phyloP scores from a whole-genome alignment of 31 red algal species.

The Asparagopsis taxiformis region DNA sequence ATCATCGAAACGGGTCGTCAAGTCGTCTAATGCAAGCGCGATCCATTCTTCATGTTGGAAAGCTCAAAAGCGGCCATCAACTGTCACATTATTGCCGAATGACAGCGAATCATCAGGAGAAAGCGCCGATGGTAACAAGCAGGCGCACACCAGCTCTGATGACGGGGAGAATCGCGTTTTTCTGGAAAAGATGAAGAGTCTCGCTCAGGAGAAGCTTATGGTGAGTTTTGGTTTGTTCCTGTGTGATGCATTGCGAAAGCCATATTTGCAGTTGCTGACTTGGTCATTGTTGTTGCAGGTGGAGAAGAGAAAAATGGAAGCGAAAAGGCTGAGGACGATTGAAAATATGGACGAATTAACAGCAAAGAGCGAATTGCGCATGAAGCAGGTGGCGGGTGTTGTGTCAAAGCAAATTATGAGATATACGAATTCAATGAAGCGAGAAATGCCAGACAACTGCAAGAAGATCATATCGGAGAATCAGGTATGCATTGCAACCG shows the following conservation, averaged over 20 bases:
- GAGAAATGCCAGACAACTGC: not conserved
- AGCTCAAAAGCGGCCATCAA: not conserved
- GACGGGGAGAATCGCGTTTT: conserved; percentile 12
- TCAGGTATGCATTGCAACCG: not conserved
- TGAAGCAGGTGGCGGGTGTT: conserved; percentile 12
- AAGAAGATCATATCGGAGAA: not conserved
- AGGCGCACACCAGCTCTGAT: conserved; percentile 5
- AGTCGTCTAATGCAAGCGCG: not conserved
- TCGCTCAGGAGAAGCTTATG: conserved; percentile 11
- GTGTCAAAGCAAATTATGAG: conserved; percentile 3
- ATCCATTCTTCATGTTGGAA: not conserved
- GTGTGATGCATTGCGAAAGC: too few species aligned
- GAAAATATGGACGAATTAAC: not conserved
- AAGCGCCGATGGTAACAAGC: not conserved
- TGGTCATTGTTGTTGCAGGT: too few species aligned
- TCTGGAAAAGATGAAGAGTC: conserved; percentile 13
- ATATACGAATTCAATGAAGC: not conserved
- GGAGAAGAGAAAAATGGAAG: conserved; percentile 13
- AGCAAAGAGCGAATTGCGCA: conserved; percentile 5
- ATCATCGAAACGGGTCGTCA: not conserved
- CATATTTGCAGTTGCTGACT: too few species aligned
- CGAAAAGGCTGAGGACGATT: not conserved
- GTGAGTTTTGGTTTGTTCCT: conserved; percentile 7
- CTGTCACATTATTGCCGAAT: not conserved
- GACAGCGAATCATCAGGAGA: not conserved